Conservation (phyloP, 2,329 filamentous ascomycete genomes). For the Rhinocladiella mackenziei region DNA sequence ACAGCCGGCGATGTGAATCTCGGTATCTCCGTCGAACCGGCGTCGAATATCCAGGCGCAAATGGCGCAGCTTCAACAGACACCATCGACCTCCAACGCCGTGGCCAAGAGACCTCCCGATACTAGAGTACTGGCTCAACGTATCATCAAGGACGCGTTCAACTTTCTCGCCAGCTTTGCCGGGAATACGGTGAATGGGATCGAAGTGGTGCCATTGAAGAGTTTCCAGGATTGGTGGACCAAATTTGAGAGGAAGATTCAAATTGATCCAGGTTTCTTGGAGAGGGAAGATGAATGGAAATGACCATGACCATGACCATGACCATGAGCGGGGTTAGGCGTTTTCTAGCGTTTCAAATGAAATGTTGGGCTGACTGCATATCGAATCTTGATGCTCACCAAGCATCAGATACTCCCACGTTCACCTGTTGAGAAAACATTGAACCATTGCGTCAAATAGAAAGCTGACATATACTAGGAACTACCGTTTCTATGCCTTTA, state of each 20-base stretch:
- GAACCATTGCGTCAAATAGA: too few relatives aligned
- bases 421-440: too few relatives aligned
- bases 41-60: conserved; percentile 65
- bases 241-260: conserved; percentile 90
- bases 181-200: conserved; percentile 58
- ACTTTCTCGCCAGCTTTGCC: conserved; percentile 87
- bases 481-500: too few relatives aligned
- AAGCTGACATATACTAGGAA: too few relatives aligned
- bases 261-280: conserved; percentile 81
- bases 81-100: conserved; percentile 30
- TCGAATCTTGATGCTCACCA: too few relatives aligned
- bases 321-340: too few relatives aligned
- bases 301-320: neutral
- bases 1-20: conserved; percentile 34
- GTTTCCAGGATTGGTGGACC: conserved; percentile 95
- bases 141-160: conserved; percentile 96
- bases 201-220: conserved; percentile 88
- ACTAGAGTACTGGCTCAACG: conserved; percentile 80
- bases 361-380: neutral
- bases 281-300: conserved; percentile 54
- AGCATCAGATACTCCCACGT: too few relatives aligned
- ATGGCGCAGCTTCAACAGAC: conserved; percentile 56
- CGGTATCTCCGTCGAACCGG: conserved; percentile 77
- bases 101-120: conserved; percentile 39
- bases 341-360: too few relatives aligned